phyloP scores from a whole-genome alignment of 1,139 yeast genomes.

The Kurtzmaniella quercitrusa region DNA sequence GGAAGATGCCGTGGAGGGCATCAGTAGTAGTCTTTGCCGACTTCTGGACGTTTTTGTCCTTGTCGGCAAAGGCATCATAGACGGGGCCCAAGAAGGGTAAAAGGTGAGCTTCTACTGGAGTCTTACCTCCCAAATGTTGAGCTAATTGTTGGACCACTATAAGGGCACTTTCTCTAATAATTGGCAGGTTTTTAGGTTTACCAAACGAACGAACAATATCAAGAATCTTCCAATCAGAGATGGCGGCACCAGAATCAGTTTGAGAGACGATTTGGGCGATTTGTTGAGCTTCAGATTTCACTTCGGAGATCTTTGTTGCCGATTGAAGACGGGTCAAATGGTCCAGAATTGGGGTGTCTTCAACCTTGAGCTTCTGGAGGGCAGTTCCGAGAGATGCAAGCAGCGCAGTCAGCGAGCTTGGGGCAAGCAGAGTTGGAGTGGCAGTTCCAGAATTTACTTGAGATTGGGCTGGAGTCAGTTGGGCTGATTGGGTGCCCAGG shows the following conservation, averaged over 20 bases:
- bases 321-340: conserved; percentile 52
- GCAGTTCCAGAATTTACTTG: conserved; percentile 39
- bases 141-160: conserved; percentile 67
- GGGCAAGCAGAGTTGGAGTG: conserved; percentile 34
- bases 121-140: conserved; percentile 57
- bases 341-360: conserved; percentile 65
- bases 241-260: conserved; percentile 34
- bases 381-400: conserved; percentile 68
- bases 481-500: conserved; percentile 7
- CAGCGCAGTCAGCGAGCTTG: conserved; percentile 59
- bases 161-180: conserved; percentile 74
- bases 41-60: conserved; percentile 80
- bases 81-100: conserved; percentile 53
- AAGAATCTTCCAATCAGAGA: conserved; percentile 61
- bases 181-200: conserved; percentile 69
- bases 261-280: conserved; percentile 19
- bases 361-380: conserved; percentile 54
- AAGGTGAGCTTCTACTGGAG: conserved; percentile 75
- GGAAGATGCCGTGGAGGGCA: conserved; percentile 62
- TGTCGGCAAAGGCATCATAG: conserved; percentile 72
- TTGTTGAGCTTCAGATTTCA: conserved; percentile 55
- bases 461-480: conserved; percentile 29
- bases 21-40: conserved; percentile 74
- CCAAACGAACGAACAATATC: conserved; percentile 62
- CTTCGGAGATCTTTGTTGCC: conserved; percentile 59